These are phyloP conservation scores for Hortaea sp. DNA, from an alignment of 2,329 filamentous ascomycete genomes.

Conservation along the genomic window DNA sequence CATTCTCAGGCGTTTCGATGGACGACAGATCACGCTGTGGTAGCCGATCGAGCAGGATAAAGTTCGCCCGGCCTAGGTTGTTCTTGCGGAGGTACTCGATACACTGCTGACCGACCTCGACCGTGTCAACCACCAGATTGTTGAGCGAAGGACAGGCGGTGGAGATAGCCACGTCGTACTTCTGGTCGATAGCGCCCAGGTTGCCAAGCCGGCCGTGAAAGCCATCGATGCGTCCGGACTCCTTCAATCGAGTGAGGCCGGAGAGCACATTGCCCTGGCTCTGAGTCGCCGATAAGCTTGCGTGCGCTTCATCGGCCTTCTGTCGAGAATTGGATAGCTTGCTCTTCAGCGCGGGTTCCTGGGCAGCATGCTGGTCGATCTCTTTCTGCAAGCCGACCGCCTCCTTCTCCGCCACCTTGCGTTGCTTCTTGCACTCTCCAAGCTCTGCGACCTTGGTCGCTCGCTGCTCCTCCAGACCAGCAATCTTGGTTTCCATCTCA, in stretches of 20 bases:
- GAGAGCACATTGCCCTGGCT: constrained; percentile 72
- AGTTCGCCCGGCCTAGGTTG: constrained; percentile 90
- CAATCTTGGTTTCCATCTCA: constrained; percentile 72
- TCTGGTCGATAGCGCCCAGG: constrained; percentile 82
- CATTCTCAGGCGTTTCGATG: constrained; percentile 83
- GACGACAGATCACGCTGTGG: constrained; percentile 65
- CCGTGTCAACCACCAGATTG: constrained; percentile 93
- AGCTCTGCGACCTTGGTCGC: constrained; percentile 63
- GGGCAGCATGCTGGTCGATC: constrained; percentile 58
- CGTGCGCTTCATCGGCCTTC: constrained; percentile 91
- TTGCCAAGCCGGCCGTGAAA: constrained; percentile 95
- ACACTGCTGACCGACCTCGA: constrained; percentile 93
- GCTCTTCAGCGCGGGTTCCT: constrained; percentile 72
- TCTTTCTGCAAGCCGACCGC: constrained; percentile 61
- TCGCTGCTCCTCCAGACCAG: constrained; percentile 60
- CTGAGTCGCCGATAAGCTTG: constrained; percentile 79
- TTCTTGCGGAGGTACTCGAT: constrained; percentile 97
- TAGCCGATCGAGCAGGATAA: constrained; percentile 88
- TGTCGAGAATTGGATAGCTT: constrained; percentile 84
- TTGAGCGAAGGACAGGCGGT: constrained; percentile 86
- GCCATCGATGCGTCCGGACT: constrained; percentile 91
- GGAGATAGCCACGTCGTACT: constrained; percentile 96
- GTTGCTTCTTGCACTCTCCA: constrained; percentile 64
- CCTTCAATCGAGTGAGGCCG: constrained; percentile 86
- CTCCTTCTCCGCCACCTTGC: constrained; percentile 63